phyloP scores from a whole-genome alignment of 2,329 filamentous ascomycete species.

The Balansia obtecta region DNA sequence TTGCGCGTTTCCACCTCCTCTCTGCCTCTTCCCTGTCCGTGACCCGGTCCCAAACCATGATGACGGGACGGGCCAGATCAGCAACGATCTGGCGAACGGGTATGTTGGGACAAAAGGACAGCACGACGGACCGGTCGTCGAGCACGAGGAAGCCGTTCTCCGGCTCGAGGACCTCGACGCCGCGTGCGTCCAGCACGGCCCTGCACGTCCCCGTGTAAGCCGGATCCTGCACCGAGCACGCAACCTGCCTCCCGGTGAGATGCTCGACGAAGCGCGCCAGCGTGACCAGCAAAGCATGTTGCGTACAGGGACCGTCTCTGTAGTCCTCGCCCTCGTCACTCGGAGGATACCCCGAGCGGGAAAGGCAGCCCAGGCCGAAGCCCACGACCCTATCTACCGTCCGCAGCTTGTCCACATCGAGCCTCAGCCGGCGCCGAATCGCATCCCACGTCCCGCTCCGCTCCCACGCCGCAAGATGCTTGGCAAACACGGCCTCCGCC shows the following conservation, averaged over 20 bases:
- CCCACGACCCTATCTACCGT: constrained; percentile 3
- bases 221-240: constrained; percentile 9
- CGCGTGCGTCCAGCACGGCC: constrained; percentile 1
- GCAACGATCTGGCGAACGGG: constrained; percentile 13
- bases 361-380: background rate
- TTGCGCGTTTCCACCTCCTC: background rate
- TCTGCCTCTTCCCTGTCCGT: background rate
- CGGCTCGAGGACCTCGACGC: constrained; percentile 7
- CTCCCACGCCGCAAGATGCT: background rate
- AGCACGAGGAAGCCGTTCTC: constrained; percentile 10
- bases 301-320: background rate
- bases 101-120: constrained; percentile 7
- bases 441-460: background rate
- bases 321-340: too few relatives aligned
- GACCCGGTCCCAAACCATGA: constrained; percentile 10
- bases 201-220: constrained; percentile 4
- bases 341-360: background rate
- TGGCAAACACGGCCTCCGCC: background rate
- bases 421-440: background rate
- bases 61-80: constrained; percentile 10
- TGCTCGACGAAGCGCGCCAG: background rate
- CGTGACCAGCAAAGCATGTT: constrained; percentile 6
- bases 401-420: background rate
- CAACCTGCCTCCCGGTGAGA: background rate
- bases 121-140: constrained; percentile 10